Conservation (phyloP, 768 basidiomycete species). For the Lenzites betulinus region DNA sequence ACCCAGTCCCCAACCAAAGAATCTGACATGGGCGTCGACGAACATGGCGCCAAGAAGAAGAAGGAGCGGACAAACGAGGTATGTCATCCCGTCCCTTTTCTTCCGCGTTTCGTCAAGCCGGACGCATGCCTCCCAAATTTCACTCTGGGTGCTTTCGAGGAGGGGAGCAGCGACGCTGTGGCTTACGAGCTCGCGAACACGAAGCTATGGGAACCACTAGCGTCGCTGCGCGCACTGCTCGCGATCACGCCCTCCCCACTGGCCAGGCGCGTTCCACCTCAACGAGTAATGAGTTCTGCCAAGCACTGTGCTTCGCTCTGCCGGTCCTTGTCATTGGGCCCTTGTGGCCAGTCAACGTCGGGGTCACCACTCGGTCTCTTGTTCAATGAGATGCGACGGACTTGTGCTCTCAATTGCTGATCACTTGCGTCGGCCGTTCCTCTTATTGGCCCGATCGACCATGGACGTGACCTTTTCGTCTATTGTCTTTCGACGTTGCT, state of each 20-base stretch:
- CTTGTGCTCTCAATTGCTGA: too few relatives aligned
- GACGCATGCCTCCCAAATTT: too few relatives aligned
- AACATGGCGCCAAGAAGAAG: slow-evolving; percentile 45
- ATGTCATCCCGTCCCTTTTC: slow-evolving; percentile 11
- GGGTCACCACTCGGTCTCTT: too few relatives aligned
- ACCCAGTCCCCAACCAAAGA: slow-evolving; percentile 7
- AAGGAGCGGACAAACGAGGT: slow-evolving; percentile 54
- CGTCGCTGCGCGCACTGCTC: not conserved
- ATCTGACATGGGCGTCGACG: slow-evolving; percentile 28
- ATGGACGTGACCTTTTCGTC: too few relatives aligned
- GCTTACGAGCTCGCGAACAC: not conserved
- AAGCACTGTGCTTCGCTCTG: too few relatives aligned
- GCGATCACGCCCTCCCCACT: not conserved
- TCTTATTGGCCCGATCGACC: too few relatives aligned
- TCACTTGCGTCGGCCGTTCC: too few relatives aligned
- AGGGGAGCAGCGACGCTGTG: not conserved
- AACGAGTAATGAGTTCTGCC: not conserved
- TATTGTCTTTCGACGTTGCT: not conserved
- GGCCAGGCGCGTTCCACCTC: not conserved
- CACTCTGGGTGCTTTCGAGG: not conserved
- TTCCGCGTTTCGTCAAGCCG: not conserved
- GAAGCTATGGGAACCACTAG: not conserved
- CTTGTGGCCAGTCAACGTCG: too few relatives aligned
- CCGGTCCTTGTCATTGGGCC: too few relatives aligned
- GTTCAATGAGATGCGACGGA: too few relatives aligned